These are phyloP conservation scores for Thermomucor indicae-seudaticae DNA, from an alignment of 371 early-diverging fungal species.

Conservation along the genomic window DNA sequence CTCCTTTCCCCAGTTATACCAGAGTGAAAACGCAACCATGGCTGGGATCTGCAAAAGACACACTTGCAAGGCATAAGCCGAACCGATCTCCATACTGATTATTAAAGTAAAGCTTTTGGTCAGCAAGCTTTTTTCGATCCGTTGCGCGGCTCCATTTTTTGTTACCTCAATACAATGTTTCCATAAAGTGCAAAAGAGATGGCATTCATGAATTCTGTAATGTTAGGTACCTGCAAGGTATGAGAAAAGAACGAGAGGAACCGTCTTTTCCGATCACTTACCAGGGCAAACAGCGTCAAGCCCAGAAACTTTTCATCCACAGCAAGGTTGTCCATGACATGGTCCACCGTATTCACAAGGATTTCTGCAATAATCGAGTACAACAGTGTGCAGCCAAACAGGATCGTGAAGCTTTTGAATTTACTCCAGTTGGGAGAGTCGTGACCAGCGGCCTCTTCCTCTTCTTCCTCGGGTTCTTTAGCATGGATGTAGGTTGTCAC, in stretches of 20 bases:
- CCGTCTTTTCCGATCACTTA: constrained; percentile 1
- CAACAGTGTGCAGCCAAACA: constrained; percentile 79
- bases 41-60: constrained; percentile 93
- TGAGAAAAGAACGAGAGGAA: not conserved
- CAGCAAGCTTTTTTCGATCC: not conserved
- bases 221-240: constrained; percentile 66
- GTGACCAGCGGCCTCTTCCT: constrained; percentile 73
- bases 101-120: not conserved
- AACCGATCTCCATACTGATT: constrained; percentile 87
- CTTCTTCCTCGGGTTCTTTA: constrained; percentile 52
- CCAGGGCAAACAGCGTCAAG: constrained; percentile 89
- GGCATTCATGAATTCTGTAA: constrained; percentile 97
- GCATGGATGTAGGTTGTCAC: constrained; percentile 20
- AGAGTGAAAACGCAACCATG: constrained; percentile 82
- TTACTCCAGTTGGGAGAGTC: constrained; percentile 94
- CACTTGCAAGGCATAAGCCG: constrained; percentile 94
- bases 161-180: constrained; percentile 81
- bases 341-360: constrained; percentile 74
- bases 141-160: not conserved
- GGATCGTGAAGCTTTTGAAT: constrained; percentile 71
- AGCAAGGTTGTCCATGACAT: constrained; percentile 56
- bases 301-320: constrained; percentile 90
- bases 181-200: constrained; percentile 92
- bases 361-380: constrained; percentile 89
- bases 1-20: constrained; percentile 52